Evolutionary conservation across 176 grass and related monocot genomes (phyloP).

Genomic region (Oryza officinalis): DNA sequence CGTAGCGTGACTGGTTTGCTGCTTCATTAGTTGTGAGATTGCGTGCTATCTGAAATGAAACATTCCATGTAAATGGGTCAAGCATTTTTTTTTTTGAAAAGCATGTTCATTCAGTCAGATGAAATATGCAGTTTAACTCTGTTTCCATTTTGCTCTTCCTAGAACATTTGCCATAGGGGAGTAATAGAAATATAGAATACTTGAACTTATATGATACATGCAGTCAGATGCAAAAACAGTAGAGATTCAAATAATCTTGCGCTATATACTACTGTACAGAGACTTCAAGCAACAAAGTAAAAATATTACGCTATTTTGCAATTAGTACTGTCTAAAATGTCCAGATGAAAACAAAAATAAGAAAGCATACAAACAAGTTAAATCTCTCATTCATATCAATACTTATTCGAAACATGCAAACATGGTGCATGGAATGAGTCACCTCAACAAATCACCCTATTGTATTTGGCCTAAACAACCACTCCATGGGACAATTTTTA

Average conservation of each 20-base stretch:
- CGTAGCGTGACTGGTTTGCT: slow-evolving; percentile 70
- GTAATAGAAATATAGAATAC: neutral
- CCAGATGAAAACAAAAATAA: slow-evolving; percentile 22
- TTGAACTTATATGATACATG: neutral
- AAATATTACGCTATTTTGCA: neutral
- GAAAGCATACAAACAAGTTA: slow-evolving; percentile 11
- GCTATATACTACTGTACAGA: neutral
- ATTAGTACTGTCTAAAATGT: slow-evolving; percentile 22
- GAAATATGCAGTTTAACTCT: neutral
- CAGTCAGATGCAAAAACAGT: neutral
- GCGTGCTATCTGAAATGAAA: slow-evolving; percentile 61
- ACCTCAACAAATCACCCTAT: neutral
- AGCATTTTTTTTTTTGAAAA: slow-evolving; percentile 26
- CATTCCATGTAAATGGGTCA: neutral
- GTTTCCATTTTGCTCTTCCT: slow-evolving; percentile 15
- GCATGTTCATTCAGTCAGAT: neutral
- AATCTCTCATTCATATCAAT: neutral
- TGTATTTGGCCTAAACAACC: neutral
- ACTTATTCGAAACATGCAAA: neutral
- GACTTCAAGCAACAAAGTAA: neutral
- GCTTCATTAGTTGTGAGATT: slow-evolving; percentile 92
- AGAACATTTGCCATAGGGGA: neutral
- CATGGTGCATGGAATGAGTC: neutral
- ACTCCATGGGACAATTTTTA: slow-evolving; percentile 39
- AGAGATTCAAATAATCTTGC: neutral